A percentile compares a stretch with the other conserved stretches of the same genome.
Conservation (phyloP, 2,329 filamentous ascomycete genomes). For the Orbilia brochopaga region DNA sequence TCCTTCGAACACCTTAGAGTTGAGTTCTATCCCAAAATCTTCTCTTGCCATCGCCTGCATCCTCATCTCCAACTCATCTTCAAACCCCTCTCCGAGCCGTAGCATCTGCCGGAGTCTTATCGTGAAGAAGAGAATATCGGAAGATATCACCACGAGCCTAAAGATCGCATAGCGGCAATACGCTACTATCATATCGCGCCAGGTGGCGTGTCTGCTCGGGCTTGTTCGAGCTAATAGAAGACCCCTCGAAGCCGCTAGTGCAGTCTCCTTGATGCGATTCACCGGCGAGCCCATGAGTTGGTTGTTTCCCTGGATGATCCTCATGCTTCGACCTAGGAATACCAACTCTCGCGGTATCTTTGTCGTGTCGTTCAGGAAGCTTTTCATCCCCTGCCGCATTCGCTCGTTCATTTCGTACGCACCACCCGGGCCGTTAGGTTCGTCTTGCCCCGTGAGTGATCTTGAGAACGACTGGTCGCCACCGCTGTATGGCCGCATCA, state of each 20-base stretch:
- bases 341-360: slow-evolving; percentile 90
- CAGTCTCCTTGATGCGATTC: slow-evolving; percentile 78
- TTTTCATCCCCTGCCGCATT: slow-evolving; percentile 73
- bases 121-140: slow-evolving; percentile 83
- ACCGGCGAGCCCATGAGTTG: slow-evolving; percentile 88
- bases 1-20: slow-evolving; percentile 47
- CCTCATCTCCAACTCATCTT: slow-evolving; percentile 86
- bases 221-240: slow-evolving; percentile 62
- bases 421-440: slow-evolving; percentile 65
- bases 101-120: slow-evolving; percentile 78
- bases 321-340: slow-evolving; percentile 88
- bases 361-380: slow-evolving; percentile 81
- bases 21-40: slow-evolving; percentile 47
- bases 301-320: slow-evolving; percentile 92
- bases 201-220: slow-evolving; percentile 67
- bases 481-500: slow-evolving; percentile 88
- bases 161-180: slow-evolving; percentile 83
- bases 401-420: slow-evolving; percentile 79
- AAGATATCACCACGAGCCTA: slow-evolving; percentile 73
- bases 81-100: slow-evolving; percentile 81
- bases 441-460: slow-evolving; percentile 57
- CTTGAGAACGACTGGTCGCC: slow-evolving; percentile 64
- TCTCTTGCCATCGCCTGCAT: slow-evolving; percentile 66
- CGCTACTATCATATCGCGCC: slow-evolving; percentile 69
- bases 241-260: slow-evolving; percentile 65